phyloP scores from a whole-genome alignment of 140 eudicot species.

The Stevia rebaudiana region DNA sequence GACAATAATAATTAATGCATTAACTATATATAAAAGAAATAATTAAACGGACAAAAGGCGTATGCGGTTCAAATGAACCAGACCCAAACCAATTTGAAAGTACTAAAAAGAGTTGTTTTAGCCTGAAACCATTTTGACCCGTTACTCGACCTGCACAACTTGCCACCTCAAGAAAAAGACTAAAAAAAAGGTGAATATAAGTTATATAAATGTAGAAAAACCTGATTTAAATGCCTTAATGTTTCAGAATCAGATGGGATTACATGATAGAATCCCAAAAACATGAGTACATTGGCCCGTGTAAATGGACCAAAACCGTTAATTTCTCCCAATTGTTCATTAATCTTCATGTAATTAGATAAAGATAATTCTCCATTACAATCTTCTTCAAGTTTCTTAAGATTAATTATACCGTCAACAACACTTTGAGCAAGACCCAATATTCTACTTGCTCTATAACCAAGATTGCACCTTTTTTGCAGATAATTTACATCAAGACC shows the following conservation, averaged over 20 bases:
- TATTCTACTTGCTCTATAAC: constrained; percentile 85
- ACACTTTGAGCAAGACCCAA: constrained; percentile 61
- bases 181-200: constrained; percentile 7
- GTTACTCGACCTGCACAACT: background rate
- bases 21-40: background rate
- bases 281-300: constrained; percentile 85
- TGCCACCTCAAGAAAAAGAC: background rate
- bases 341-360: constrained; percentile 45
- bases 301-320: constrained; percentile 89
- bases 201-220: background rate
- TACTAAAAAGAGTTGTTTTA: background rate
- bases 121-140: background rate
- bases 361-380: constrained; percentile 34
- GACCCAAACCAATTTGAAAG: background rate
- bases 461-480: constrained; percentile 75
- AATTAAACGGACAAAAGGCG: background rate
- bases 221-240: constrained; percentile 77
- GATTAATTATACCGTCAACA: constrained; percentile 60
- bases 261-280: constrained; percentile 89
- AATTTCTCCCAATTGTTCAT: constrained; percentile 55
- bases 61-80: background rate
- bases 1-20: background rate
- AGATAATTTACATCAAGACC: constrained; percentile 50
- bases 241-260: constrained; percentile 92
- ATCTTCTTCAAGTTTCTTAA: constrained; percentile 55